Evolutionary conservation across 2,329 filamentous ascomycete genomes (phyloP), one percentile per base, ranked within the genome.

Genomic region (Escovopsis sp.): DNA sequence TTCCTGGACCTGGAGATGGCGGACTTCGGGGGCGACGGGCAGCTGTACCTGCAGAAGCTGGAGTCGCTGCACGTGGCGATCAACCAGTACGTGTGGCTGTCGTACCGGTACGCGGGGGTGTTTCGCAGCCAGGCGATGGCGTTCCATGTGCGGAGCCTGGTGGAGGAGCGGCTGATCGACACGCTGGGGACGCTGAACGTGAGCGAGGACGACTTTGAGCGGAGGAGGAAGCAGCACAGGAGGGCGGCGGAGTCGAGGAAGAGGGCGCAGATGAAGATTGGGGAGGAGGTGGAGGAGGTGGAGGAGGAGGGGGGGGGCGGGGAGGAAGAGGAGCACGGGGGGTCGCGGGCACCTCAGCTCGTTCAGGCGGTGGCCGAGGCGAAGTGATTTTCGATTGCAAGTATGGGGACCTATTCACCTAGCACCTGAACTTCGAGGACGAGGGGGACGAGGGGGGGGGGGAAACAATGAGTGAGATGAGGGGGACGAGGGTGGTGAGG

Each of bases 81-180:
- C 27, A 84, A 88, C 31, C 62, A 87, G 32, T 98, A 96, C 52
- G 67, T 93, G 2, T 98, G 90, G 90, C 66, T 98, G 13, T 88
- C 82, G 46, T 96, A 88, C 56, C 78, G 88, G 6, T 93, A 88
- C 54, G 67, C 75, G 4, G 82, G 83, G 33, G 68, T 92, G 34
- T 93, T 94, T 54, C 70, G 63, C 5, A 82, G 78, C 43, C 73
- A 88, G 46, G 63, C 64, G 1, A 64, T 94, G 30, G 86, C 84
- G 1, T 79, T 82, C 43, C 76, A 94, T 51, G 73, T 84, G 33
- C 93, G 94, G 51, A 56, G 60, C 6, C 53, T 92, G 34, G 76
- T 87, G 2, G 87, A 94, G 58, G 66, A 74, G 35, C 76, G 72
- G 51, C 87, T 96, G 49, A 55, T 61, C 21, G 38, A 54, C 8